Percentiles rank a stretch among this genome's conserved stretches.
These are phyloP conservation scores for Pichia paraexigua DNA, from an alignment of 805 yeast species.

Conservation along the genomic window DNA sequence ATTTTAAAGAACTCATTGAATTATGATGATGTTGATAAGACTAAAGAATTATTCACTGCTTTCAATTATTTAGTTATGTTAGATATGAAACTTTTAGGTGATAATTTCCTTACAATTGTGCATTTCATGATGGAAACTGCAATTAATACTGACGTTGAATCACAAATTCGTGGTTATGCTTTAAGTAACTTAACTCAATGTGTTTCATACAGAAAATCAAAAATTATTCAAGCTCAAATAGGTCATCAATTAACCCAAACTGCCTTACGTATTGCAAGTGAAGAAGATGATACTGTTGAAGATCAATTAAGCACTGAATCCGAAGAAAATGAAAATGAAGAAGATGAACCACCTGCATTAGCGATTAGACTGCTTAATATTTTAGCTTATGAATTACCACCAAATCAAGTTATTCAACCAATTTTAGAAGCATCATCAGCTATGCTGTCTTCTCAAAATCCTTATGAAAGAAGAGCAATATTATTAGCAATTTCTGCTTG, in stretches of 20 bases:
- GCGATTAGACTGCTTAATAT: constrained; percentile 75
- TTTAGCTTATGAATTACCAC: constrained; percentile 80
- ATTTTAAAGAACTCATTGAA: constrained; percentile 70
- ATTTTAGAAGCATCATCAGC: constrained; percentile 56
- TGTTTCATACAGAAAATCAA: constrained; percentile 71
- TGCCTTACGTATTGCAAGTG: constrained; percentile 72
- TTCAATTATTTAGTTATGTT: constrained; percentile 71
- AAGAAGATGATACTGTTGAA: constrained; percentile 69
- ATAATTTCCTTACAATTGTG: constrained; percentile 59
- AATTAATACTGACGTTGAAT: constrained; percentile 55
- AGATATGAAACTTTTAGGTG: constrained; percentile 74
- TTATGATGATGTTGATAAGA: constrained; percentile 62
- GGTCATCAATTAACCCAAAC: constrained; percentile 74
- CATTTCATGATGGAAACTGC: constrained; percentile 73
- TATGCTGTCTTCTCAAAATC: constrained; percentile 54
- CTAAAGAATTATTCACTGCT: constrained; percentile 72
- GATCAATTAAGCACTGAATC: constrained; percentile 70
- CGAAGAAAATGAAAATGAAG: constrained; percentile 91
- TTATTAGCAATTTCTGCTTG: constrained; percentile 74
- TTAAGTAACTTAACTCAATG: constrained; percentile 77
- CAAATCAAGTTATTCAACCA: constrained; percentile 82
- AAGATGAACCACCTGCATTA: constrained; percentile 66
- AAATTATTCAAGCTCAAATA: constrained; percentile 68
- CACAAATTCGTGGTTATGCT: constrained; percentile 76
- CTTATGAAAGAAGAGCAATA: constrained; percentile 81